Percentiles rank a stretch among this genome's conserved stretches.
These are phyloP conservation scores for Monosporascus sp. DNA, from an alignment of 2,329 filamentous ascomycete genomes.

Conservation along the genomic window DNA sequence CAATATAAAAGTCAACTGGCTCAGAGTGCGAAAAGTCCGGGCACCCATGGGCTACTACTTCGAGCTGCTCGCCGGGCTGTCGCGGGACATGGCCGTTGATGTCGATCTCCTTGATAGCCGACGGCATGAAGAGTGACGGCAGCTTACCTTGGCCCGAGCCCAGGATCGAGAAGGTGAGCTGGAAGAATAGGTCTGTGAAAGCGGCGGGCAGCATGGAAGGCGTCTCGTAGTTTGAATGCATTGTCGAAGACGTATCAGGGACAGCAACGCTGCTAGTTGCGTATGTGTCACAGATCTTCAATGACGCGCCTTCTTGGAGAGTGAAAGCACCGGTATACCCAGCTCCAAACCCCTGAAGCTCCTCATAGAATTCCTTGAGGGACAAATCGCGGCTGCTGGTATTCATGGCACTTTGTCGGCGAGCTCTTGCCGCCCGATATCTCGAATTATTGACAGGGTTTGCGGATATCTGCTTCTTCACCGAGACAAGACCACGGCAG, in stretches of 20 bases:
- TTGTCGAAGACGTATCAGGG: constrained; percentile 31
- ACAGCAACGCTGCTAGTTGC: constrained; percentile 29
- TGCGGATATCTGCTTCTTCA: constrained; percentile 25
- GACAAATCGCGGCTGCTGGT: constrained; percentile 37
- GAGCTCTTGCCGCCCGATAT: constrained; percentile 17
- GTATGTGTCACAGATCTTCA: constrained; percentile 30
- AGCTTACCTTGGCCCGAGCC: constrained; percentile 22
- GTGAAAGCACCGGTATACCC: constrained; percentile 44
- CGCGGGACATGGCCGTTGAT: constrained; percentile 26
- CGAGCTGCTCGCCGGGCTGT: constrained; percentile 22
- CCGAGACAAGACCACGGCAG: constrained; percentile 45
- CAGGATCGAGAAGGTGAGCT: constrained; percentile 35
- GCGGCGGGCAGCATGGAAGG: constrained; percentile 31
- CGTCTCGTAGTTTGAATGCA: constrained; percentile 28
- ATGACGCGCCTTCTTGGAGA: constrained; percentile 34
- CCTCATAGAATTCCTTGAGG: constrained; percentile 22
- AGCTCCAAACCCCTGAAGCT: constrained; percentile 34
- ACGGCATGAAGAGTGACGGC: constrained; percentile 37
- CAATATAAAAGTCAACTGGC: not conserved
- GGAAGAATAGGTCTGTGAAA: constrained; percentile 32
- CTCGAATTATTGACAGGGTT: constrained; percentile 34
- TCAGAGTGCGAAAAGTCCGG: constrained; percentile 4
- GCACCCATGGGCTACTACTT: constrained; percentile 21
- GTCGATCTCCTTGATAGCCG: constrained; percentile 32
- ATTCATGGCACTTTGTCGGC: constrained; percentile 24